Base-by-base conservation (phyloP, 805 yeast species). In the Ogataea trehalophila region DNA sequence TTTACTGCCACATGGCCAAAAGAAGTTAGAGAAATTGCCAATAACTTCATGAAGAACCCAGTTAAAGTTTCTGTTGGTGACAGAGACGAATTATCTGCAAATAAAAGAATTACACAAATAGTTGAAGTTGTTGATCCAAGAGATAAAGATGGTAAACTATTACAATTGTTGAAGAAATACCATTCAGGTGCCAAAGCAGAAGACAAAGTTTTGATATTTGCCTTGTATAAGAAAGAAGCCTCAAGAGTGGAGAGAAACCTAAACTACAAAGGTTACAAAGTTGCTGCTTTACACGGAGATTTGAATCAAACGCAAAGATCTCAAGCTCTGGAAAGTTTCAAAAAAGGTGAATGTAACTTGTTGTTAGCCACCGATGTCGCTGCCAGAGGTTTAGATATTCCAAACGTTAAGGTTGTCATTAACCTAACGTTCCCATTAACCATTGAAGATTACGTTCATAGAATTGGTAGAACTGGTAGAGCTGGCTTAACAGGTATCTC, bases 1-100 rank as follows among this genome's bases (percentile, higher is more conserved):
- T 94, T 94, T 70, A 92, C 99, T 9, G 99, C 99, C n/a, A 94
- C 99, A 1, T 94, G 99, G 99, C 99, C 99, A n/a, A 87, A 87
- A 59, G 96, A 92, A 70, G 98, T 94, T 34, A 83, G 98, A 63
- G 95, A 89, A 54, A 76, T 94, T 53, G 99, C 99, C 8, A 63
- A 81, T 17, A 78, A 85, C 6, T 94, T 85, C 69, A 87, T 94
- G 95, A 79, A 76, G 20, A 55, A 66, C 29, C 95, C 97, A n/a
- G 88, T 89, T 42, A 90, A 87, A 67, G 87, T 94, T 38, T 83
- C 94, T 39, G 86, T 94, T 62, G 99, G 99, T 60, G 86, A 94
- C 67, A 80, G 95, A 55, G 97, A 92, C 63, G 98, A 92, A 69
- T 77, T 94, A 48, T 74, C 88, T 48, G 99, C 99, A 42, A 94